These are phyloP conservation scores for Malus asiatica DNA, from an alignment of 306 rosid species.

Conservation along the genomic window DNA sequence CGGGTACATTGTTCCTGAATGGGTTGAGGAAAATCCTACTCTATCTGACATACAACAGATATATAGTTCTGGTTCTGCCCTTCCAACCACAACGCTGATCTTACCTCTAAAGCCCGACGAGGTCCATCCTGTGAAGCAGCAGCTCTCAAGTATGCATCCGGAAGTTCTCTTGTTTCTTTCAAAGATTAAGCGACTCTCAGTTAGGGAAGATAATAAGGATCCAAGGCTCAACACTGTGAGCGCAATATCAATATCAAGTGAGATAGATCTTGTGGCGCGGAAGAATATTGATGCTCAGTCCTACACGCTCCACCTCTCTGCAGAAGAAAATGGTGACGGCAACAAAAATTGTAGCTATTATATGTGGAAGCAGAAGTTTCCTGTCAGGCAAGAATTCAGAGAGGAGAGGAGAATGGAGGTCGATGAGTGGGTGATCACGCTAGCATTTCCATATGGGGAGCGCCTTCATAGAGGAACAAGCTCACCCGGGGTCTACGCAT, in stretches of 20 bases:
- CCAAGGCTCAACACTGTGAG: constrained; percentile 31
- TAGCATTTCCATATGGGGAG: constrained; percentile 56
- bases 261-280: constrained; percentile 31
- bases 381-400: constrained; percentile 34
- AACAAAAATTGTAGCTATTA: constrained; percentile 37
- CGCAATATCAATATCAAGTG: constrained; percentile 47
- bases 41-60: constrained; percentile 33
- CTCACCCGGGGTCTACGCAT: constrained; percentile 59
- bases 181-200: constrained; percentile 58
- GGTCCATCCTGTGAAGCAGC: constrained; percentile 49
- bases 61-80: constrained; percentile 29
- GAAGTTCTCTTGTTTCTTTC: constrained; percentile 61
- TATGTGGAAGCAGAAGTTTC: constrained; percentile 71
- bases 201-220: constrained; percentile 41
- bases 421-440: constrained; percentile 49
- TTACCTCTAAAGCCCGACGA: constrained; percentile 66
- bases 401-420: constrained; percentile 54
- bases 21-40: constrained; percentile 66
- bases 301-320: constrained; percentile 48
- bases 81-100: constrained; percentile 56
- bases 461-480: constrained; percentile 33
- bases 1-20: constrained; percentile 82
- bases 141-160: constrained; percentile 63
- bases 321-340: constrained; percentile 17
- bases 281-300: constrained; percentile 66